A percentile compares a stretch with the other conserved stretches of the same genome.
Evolutionary conservation across 352 stramenopile species (phyloP).

Genomic region (Phytophthora foliorum): DNA sequence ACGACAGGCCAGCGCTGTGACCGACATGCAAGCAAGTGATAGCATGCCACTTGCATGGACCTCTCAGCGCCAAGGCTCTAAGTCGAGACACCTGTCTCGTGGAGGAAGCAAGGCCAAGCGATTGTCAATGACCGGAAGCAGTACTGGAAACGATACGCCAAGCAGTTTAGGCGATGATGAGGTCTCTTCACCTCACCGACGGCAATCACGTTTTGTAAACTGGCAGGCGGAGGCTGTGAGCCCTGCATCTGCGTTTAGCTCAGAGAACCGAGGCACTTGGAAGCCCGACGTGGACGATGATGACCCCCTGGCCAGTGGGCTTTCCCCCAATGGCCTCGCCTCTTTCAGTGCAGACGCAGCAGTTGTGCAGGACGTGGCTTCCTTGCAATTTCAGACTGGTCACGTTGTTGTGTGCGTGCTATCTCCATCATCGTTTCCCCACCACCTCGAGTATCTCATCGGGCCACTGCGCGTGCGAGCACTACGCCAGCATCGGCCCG

Average conservation of each 20-base stretch:
- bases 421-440: constrained; percentile 66
- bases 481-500: constrained; percentile 71
- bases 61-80: constrained; percentile 24
- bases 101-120: constrained; percentile 19
- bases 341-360: constrained; percentile 39
- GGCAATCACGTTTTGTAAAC: constrained; percentile 36
- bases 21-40: constrained; percentile 21
- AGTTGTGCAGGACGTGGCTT: constrained; percentile 55
- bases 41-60: constrained; percentile 37
- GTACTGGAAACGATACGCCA: constrained; percentile 31
- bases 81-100: constrained; percentile 23
- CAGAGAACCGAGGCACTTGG: constrained; percentile 22
- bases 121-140: constrained; percentile 28
- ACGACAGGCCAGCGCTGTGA: constrained; percentile 38
- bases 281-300: constrained; percentile 30
- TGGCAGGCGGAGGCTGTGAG: constrained; percentile 30
- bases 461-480: constrained; percentile 75
- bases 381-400: constrained; percentile 48
- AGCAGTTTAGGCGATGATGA: constrained; percentile 22
- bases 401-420: constrained; percentile 80
- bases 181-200: constrained; percentile 17
- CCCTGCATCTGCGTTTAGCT: constrained; percentile 16
- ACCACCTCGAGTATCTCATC: constrained; percentile 86
- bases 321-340: constrained; percentile 8
- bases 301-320: constrained; percentile 14